Percentiles rank a stretch among this genome's conserved stretches.
phyloP scores from a whole-genome alignment of 768 basidiomycete genomes.

The Mrakia hoshinonis region DNA sequence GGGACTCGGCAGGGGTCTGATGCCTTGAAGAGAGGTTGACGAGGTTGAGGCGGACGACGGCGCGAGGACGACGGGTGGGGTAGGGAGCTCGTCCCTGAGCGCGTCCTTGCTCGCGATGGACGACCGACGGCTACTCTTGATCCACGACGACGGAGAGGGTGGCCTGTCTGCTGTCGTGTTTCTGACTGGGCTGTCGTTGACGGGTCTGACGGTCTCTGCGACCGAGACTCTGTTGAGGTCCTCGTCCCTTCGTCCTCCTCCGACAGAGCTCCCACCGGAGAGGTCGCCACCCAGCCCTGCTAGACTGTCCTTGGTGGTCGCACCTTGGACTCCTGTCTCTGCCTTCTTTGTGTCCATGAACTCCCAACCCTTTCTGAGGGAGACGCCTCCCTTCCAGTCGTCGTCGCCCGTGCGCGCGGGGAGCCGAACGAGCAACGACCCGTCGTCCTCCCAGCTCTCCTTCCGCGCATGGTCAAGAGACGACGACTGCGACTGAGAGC shows the following conservation, averaged over 20 bases:
- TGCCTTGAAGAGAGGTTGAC: not conserved
- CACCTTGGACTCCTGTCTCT: not conserved
- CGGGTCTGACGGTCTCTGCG: conserved; percentile 25
- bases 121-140: not conserved
- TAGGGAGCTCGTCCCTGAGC: not conserved
- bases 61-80: not conserved
- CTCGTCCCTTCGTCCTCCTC: not conserved
- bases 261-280: not conserved
- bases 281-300: not conserved
- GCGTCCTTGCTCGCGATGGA: not conserved
- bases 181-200: not conserved
- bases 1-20: not conserved
- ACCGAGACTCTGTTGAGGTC: conserved; percentile 13
- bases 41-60: not conserved
- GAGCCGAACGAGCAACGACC: not conserved
- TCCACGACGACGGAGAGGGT: not conserved
- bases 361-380: conserved; percentile 9
- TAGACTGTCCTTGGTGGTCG: too few relatives aligned
- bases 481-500: not conserved
- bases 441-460: conserved; percentile 4
- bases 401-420: not conserved
- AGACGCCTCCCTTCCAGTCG: conserved; percentile 9
- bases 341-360: not conserved
- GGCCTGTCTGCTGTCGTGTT: not conserved
- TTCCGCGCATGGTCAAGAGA: not conserved